Base-by-base conservation (phyloP, 2,329 filamentous ascomycete species). In the Hypoxylon sp. region DNA sequence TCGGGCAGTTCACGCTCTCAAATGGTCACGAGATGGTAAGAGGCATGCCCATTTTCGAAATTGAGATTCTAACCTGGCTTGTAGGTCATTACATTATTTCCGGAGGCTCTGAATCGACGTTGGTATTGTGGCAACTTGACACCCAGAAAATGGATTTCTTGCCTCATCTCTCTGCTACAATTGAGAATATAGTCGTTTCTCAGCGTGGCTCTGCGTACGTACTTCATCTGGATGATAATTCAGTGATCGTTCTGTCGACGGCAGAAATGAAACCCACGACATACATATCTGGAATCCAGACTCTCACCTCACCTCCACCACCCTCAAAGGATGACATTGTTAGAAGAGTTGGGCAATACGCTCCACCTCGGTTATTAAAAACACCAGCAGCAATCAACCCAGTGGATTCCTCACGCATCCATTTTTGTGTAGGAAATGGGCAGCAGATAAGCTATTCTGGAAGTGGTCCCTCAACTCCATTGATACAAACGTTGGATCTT, bases 91-190 rank as follows among this genome's bases (percentile, higher is more conserved):
- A 99, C 79, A 82, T 99, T 66, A 91, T 99, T 58, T 98, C 96
- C 63, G 96, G 96, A 77, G 96, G 96, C 33, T 89, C 90, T 22
- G 96, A 99, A 81, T 95, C 94, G 6, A 92, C 94, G 20, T 85
- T 99, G 46, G 93, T 97, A 7, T 84, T 98, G 33, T 98, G 95
- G 95, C 96, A 99, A 81, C 85, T 98, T 64, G 93, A 97, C 73
- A 98, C 95, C 0, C 90, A 90, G 70, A 91, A 91, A 77, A 90
- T 89, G 75, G 92, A 96, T 77, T 93, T 91, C 76, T 83, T 99
- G 30, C 96, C 96, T n/a, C 94, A 98, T 85, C 85, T 99, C 64
- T 91, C 92, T 25, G 92, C 94, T 5, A 89, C 90, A 27, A 92
- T 99, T 37, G 92, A 96, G 78, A 94, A 92, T 74, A 88, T 99